phyloP scores from a whole-genome alignment of 23 red algal genomes.

The Chondrus crispus region DNA sequence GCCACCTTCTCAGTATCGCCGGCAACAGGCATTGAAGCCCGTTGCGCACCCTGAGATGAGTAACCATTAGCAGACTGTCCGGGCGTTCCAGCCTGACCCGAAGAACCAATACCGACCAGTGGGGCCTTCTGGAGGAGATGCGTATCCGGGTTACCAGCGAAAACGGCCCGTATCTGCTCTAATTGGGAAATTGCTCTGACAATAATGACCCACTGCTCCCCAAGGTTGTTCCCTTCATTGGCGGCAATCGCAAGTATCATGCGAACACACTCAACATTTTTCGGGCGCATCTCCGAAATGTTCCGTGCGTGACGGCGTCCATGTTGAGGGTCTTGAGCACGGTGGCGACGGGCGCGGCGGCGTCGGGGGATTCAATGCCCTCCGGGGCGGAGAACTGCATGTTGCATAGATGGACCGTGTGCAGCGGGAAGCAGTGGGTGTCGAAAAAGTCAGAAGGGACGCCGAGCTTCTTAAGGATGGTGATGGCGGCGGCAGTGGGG shows the following conservation, averaged over 20 bases:
- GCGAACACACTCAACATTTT: slow-evolving; percentile 87
- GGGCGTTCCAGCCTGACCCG: background rate
- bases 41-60: background rate
- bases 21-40: no score
- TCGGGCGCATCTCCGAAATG: slow-evolving; percentile 78
- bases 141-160: slow-evolving; percentile 35
- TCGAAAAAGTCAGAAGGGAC: slow-evolving; percentile 10
- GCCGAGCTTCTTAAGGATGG: slow-evolving; percentile 22
- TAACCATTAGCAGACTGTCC: background rate
- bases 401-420: slow-evolving; percentile 48
- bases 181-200: slow-evolving; percentile 82
- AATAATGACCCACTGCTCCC: slow-evolving; percentile 84
- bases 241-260: slow-evolving; percentile 87
- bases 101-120: slow-evolving; percentile 4
- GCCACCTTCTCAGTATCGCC: background rate
- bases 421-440: slow-evolving; percentile 11
- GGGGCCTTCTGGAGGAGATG: slow-evolving; percentile 48
- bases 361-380: no score
- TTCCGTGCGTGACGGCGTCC: slow-evolving; percentile 36
- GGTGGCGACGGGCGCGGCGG: background rate
- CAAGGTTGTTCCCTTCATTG: slow-evolving; percentile 82
- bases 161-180: slow-evolving; percentile 67
- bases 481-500: no score
- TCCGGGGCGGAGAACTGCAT: background rate
- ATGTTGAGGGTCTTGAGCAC: slow-evolving; percentile 54